These are phyloP conservation scores for Alternaria gansuensis DNA, from an alignment of 2,329 filamentous ascomycete species.

Conservation along the genomic window DNA sequence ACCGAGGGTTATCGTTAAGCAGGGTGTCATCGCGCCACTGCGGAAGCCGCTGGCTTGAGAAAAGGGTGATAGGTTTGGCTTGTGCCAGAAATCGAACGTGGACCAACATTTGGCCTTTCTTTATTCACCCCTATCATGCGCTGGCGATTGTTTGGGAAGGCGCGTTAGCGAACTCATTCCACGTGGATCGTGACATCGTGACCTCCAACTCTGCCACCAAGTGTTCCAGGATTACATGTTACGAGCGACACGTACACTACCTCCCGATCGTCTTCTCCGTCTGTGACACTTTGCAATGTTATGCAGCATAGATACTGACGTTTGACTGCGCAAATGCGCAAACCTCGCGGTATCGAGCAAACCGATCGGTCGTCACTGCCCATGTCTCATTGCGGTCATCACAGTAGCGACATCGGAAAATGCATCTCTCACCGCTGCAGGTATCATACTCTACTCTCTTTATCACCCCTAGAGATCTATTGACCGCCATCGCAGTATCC, in stretches of 20 bases:
- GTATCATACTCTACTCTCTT: not conserved
- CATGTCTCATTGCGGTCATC: not conserved
- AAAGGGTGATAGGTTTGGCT: not conserved
- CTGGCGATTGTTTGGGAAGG: not conserved
- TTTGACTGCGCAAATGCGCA: constrained; percentile 30
- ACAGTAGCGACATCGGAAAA: not conserved
- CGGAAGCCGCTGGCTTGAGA: constrained; percentile 70
- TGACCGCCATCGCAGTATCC: not conserved
- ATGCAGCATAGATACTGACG: not conserved
- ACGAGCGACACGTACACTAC: not conserved
- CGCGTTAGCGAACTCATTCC: not conserved
- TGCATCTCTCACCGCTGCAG: not conserved
- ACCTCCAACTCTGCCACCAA: not conserved
- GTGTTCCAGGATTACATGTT: not conserved
- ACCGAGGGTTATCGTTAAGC: constrained; percentile 88
- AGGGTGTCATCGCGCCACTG: constrained; percentile 92
- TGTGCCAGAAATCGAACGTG: not conserved
- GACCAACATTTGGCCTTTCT: not conserved
- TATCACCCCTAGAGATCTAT: not conserved
- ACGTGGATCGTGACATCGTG: not conserved
- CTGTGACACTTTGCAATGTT: not conserved
- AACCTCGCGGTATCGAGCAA: constrained; percentile 14
- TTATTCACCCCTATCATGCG: not conserved
- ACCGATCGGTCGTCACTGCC: constrained; percentile 16
- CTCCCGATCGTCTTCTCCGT: not conserved